Evolutionary conservation across 1,284 basidiomycete species (phyloP), one percentile per base, ranked within the genome.

Genomic region (Coniferiporia weirii): DNA sequence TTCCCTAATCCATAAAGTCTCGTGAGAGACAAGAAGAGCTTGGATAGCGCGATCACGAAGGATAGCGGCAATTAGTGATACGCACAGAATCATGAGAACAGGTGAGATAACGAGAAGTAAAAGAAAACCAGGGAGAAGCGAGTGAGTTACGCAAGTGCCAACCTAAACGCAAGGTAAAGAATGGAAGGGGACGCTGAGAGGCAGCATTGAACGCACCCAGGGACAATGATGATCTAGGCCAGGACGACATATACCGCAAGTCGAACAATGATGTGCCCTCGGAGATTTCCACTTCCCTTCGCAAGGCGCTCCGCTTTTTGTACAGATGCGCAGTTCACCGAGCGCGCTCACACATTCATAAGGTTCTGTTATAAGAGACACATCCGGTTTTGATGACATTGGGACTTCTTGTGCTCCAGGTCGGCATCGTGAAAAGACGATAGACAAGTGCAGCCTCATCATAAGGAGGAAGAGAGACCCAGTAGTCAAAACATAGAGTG

Each of bases 171-270:
- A 9, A 46, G 19, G n/a, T 19, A 46, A n/a, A 46, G 1, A 46
- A 15, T 8, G n/a, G 7, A 53, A 8, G 17, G 36, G 27, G 44
- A 58, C 38, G 9, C 38, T 40, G 38, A 12, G 15, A 40, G 15
- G 15, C 38, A 9, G 15, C 38, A 40, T 40, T 10, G 2, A 40
- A 65, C 71, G 36, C 62, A 82, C 79, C 80, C 80, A 82, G 52
- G 80, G 78, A 65, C 80, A 82, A 66, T 82, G 80, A 62, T 82
- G 80, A 65, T 81, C 80, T 64, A 80, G 80, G 27, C 74, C 77
- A 32, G 77, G 63, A 20, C 79, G 72, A 63, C 80, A 81, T 12
- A 78, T 74, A 36, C 74, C 75, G 57, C 80, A 82, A 2, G 70
- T 71, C 10, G 78, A 78, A 66, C 80, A 82, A 62, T 81, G 80